Evolutionary conservation across 225 moss, liverwort and hornwort genomes (phyloP).

Genomic region (Takakia lepidozioides): DNA sequence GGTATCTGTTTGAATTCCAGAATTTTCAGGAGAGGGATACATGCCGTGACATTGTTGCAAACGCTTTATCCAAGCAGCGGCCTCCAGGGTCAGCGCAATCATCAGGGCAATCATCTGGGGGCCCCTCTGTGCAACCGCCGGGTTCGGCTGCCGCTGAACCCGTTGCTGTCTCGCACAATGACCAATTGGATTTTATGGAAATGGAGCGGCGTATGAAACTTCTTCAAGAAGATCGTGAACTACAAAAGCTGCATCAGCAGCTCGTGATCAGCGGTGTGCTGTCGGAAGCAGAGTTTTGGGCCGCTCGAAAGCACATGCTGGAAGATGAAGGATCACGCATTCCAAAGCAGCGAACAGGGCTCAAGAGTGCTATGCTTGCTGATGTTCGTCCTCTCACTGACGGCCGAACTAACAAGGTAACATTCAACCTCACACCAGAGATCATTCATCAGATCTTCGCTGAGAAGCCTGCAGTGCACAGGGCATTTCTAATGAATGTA

Average conservation of each 20-base stretch:
- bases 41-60: constrained; percentile 74
- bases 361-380: constrained; percentile 94
- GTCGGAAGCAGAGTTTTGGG: constrained; percentile 82
- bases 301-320: constrained; percentile 70
- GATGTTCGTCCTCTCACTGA: constrained; percentile 90
- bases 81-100: constrained; percentile 22
- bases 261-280: constrained; percentile 64
- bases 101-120: constrained; percentile 10
- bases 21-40: constrained; percentile 62
- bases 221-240: constrained; percentile 75
- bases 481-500: constrained; percentile 86
- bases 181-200: constrained; percentile 64
- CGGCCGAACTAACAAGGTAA: constrained; percentile 89
- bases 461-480: constrained; percentile 98
- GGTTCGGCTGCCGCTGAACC: constrained; percentile 1
- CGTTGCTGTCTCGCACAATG: constrained; percentile 6
- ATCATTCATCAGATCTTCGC: constrained; percentile 97
- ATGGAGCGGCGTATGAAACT: constrained; percentile 79
- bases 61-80: constrained; percentile 21
- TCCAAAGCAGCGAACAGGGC: constrained; percentile 74
- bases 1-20: constrained; percentile 77
- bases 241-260: constrained; percentile 81
- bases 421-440: constrained; percentile 92
- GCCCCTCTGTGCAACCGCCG: constrained; percentile 9
- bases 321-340: constrained; percentile 55